phyloP scores from a whole-genome alignment of 805 yeast genomes.

The Schwanniomyces occidentalis region DNA sequence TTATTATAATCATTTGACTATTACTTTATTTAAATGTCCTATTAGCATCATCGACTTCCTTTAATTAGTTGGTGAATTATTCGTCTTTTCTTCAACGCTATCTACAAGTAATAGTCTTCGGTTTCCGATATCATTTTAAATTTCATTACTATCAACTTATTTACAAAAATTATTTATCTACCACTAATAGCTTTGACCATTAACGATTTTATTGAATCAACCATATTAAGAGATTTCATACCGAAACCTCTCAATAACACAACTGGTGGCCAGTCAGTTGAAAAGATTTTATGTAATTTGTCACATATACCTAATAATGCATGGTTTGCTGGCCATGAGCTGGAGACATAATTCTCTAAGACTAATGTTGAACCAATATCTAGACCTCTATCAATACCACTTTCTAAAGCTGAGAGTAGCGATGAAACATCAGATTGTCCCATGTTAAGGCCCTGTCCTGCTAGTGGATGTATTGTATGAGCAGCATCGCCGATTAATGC shows the following conservation, averaged over 20 bases:
- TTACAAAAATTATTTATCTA: constrained; percentile 10
- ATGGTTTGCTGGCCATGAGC: constrained; percentile 80
- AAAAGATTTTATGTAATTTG: constrained; percentile 83
- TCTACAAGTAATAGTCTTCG: no score
- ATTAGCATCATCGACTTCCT: no score
- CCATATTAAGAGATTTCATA: constrained; percentile 61
- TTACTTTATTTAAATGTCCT: no score
- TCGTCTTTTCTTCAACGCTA: no score
- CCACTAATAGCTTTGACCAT: constrained; percentile 54
- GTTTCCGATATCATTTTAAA: neutral
- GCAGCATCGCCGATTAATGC: constrained; percentile 99
- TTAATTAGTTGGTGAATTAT: no score
- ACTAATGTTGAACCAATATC: constrained; percentile 84
- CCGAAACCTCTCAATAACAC: constrained; percentile 79
- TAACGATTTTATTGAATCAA: constrained; percentile 65
- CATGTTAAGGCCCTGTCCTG: constrained; percentile 98
- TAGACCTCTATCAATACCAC: constrained; percentile 71
- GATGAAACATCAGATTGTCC: constrained; percentile 90
- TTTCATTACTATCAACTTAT: neutral
- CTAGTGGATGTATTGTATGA: constrained; percentile 94
- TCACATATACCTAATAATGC: constrained; percentile 84
- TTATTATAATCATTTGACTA: no score
- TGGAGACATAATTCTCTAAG: constrained; percentile 82
- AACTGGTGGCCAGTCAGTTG: constrained; percentile 69
- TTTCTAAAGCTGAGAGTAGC: constrained; percentile 66